Evolutionary conservation across 1,284 basidiomycete genomes (phyloP), one percentile per base, ranked within the genome.

Genomic region (Pyrrhoderma noxium): DNA sequence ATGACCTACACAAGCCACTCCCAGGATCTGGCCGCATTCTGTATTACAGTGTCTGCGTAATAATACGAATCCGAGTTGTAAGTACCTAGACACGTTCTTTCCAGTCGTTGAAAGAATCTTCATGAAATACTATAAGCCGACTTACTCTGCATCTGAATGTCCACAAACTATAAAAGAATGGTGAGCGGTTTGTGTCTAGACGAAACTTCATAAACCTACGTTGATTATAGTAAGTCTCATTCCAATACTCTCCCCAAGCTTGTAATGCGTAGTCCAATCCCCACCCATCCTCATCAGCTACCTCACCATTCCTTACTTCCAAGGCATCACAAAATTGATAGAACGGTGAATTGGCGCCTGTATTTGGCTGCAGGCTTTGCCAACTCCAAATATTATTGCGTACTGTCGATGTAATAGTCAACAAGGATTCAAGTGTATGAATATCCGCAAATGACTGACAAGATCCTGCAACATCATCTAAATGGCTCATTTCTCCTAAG

Each of bases 281-380:
- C 74, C 78, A 85, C 8, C 85, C 84, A 1, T 58, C 58, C 1
- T 69, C 66, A 19, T 74, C 68, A 3, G 84, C 82, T 46, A 57
- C 73, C 2, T 72, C 66, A 4, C 80, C 81, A 51, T 82, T 59
- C 61, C 79, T 79, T 22, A 85, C 80, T 63, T 88, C 84, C 0
- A 88, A 67, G 0, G 82, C 80, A 59, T 88, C 82, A 56, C 85
- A 87, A 65, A 86, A 88, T n/a, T 73, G 42, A 65, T 70, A 81
- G 66, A 88, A 88, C 25, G 64, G 56, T 3, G 61, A 57, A 8
- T 64, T 67, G 3, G 67, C 60, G 2, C 68, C 68, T 0, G 67
- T 65, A 4, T 67, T 69, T 1, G 76, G 74, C 47, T 75, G 73
- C 9, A 83, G 62, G 18, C 64, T 65, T 59, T 84, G 82, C 81